Evolutionary conservation across 805 yeast species (phyloP).

Genomic region (Wickerhamomyces bisporus): DNA sequence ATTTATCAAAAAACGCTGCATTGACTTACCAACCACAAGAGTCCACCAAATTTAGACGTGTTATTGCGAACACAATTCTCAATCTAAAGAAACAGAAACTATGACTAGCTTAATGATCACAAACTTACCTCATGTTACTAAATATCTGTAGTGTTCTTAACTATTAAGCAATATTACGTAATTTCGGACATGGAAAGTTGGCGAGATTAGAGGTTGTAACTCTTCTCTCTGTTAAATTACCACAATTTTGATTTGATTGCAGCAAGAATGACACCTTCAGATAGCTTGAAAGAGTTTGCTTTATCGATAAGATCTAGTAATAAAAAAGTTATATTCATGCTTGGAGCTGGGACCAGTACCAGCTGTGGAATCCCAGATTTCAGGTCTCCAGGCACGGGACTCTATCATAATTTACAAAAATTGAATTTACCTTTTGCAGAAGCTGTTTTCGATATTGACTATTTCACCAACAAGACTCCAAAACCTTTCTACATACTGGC

Average conservation of each 20-base stretch:
- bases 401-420: conserved; percentile 72
- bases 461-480: conserved; percentile 66
- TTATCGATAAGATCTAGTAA: conserved; percentile 5
- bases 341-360: conserved; percentile 95
- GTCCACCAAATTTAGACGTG: conserved; percentile 59
- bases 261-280: no score
- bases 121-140: no score
- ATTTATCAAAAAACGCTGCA: conserved; percentile 44
- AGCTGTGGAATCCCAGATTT: conserved; percentile 95
- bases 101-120: no score
- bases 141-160: no score
- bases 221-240: no score
- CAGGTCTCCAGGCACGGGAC: conserved; percentile 83
- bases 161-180: no score
- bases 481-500: conserved; percentile 82
- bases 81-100: not conserved
- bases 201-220: no score
- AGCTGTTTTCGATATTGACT: conserved; percentile 87
- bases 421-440: conserved; percentile 86
- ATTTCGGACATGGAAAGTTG: no score
- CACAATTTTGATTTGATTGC: no score
- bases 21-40: conserved; percentile 60
- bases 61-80: conserved; percentile 26
- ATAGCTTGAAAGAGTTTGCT: conserved; percentile 5
- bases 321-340: conserved; percentile 53